Conservation (phyloP, 1,139 yeast species). For the Suhomyces bribrorum region DNA sequence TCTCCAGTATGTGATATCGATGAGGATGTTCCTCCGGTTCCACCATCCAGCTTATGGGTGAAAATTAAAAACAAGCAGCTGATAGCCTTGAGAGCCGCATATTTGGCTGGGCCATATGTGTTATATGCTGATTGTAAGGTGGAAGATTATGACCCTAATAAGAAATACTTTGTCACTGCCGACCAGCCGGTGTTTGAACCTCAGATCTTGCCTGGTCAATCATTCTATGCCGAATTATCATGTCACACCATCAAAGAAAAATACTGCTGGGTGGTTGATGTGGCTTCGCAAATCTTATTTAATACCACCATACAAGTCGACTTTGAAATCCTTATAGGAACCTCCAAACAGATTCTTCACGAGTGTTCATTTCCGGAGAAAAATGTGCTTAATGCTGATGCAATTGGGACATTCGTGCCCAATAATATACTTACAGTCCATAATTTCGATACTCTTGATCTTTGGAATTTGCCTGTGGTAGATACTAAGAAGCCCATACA, state of each 20-base stretch:
- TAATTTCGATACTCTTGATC: constrained; percentile 61
- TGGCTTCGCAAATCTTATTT: constrained; percentile 82
- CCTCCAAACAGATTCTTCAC: constrained; percentile 47
- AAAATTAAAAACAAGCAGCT: constrained; percentile 74
- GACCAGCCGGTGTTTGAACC: constrained; percentile 73
- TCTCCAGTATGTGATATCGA: constrained; percentile 25
- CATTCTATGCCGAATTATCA: constrained; percentile 25
- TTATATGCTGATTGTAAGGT: constrained; percentile 80
- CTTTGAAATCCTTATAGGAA: constrained; percentile 67
- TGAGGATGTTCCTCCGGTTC: constrained; percentile 7
- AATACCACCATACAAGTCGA: constrained; percentile 66
- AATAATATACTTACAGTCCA: constrained; percentile 37
- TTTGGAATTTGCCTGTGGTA: constrained; percentile 68
- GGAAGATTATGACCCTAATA: constrained; percentile 58
- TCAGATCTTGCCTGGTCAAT: constrained; percentile 42
- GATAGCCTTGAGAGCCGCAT: constrained; percentile 81
- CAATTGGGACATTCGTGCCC: constrained; percentile 31
- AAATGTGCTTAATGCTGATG: constrained; percentile 31
- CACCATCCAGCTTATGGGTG: constrained; percentile 49
- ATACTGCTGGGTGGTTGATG: constrained; percentile 81
- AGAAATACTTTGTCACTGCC: constrained; percentile 58
- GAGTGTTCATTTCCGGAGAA: constrained; percentile 33
- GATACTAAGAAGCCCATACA: constrained; percentile 56
- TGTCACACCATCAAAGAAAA: constrained; percentile 24
- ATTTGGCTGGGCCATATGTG: constrained; percentile 87